Percentiles rank a stretch among this genome's conserved stretches.
phyloP scores from a whole-genome alignment of 257 asterid genomes.

The Nicotiana attenuata region DNA sequence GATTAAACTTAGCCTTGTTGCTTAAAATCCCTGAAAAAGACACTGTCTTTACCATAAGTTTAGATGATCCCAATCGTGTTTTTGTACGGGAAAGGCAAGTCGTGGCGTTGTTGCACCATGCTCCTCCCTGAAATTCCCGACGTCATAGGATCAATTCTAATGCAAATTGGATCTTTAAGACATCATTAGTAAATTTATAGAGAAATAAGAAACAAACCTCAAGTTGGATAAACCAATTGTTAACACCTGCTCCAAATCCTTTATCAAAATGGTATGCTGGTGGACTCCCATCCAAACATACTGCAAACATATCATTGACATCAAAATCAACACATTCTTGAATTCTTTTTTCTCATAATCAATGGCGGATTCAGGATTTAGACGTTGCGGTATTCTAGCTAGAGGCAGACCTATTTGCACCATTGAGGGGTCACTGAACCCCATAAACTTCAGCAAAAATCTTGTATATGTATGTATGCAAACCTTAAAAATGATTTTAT shows the following conservation, averaged over 20 bases:
- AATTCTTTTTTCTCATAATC: background rate
- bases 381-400: background rate
- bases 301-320: constrained; percentile 5
- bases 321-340: background rate
- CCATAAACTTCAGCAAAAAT: too few species aligned
- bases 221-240: constrained; percentile 17
- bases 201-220: constrained; percentile 3
- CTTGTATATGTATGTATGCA: too few species aligned
- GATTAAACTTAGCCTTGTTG: constrained; percentile 57
- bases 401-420: too few species aligned
- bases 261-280: constrained; percentile 16
- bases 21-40: constrained; percentile 69
- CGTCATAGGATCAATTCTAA: background rate
- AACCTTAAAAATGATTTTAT: too few species aligned
- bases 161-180: background rate
- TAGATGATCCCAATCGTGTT: constrained; percentile 70
- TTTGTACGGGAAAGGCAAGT: constrained; percentile 44
- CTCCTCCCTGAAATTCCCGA: constrained; percentile 65
- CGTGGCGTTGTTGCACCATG: constrained; percentile 76
- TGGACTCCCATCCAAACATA: constrained; percentile 20
- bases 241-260: constrained; percentile 15
- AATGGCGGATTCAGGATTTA: background rate
- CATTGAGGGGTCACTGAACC: too few species aligned
- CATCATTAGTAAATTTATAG: too few species aligned
- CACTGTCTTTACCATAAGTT: constrained; percentile 46